Conservation (phyloP, 306 rosid genomes). For the Spatholobus suberectus region DNA sequence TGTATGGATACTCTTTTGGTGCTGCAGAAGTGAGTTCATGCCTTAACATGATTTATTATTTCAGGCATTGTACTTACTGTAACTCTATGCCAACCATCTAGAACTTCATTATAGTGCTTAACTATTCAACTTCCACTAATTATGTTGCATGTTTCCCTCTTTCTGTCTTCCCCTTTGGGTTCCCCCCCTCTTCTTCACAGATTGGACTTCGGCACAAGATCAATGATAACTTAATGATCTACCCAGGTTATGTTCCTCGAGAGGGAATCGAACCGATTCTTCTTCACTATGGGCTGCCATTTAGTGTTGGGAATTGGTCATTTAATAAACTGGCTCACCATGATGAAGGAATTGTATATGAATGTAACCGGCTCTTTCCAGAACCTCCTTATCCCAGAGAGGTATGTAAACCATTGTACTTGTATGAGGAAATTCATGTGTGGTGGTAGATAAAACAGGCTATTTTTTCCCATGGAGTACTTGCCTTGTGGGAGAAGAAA, state of each 20-base stretch:
- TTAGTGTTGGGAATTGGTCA: conserved; percentile 93
- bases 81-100: background rate
- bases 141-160: conserved; percentile 30
- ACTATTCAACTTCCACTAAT: conserved; percentile 17
- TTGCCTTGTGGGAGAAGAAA: conserved; percentile 8
- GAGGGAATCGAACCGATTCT: conserved; percentile 89
- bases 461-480: background rate
- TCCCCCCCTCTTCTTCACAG: conserved; percentile 53
- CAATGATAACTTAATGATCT: conserved; percentile 95
- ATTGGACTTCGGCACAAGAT: conserved; percentile 94
- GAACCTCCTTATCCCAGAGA: conserved; percentile 97
- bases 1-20: conserved; percentile 98
- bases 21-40: conserved; percentile 86
- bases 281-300: conserved; percentile 93
- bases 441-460: conserved; percentile 2
- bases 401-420: conserved; percentile 55
- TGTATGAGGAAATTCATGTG: conserved; percentile 10
- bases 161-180: conserved; percentile 3
- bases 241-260: conserved; percentile 88
- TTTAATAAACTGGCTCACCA: conserved; percentile 85
- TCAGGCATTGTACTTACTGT: background rate
- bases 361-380: conserved; percentile 83
- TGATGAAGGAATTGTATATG: conserved; percentile 78
- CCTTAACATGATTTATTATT: conserved; percentile 3
- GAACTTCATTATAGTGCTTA: conserved; percentile 21